Evolutionary conservation across 495 filamentous ascomycete genomes (phyloP).

Genomic region (Penicillium egyptiacum): DNA sequence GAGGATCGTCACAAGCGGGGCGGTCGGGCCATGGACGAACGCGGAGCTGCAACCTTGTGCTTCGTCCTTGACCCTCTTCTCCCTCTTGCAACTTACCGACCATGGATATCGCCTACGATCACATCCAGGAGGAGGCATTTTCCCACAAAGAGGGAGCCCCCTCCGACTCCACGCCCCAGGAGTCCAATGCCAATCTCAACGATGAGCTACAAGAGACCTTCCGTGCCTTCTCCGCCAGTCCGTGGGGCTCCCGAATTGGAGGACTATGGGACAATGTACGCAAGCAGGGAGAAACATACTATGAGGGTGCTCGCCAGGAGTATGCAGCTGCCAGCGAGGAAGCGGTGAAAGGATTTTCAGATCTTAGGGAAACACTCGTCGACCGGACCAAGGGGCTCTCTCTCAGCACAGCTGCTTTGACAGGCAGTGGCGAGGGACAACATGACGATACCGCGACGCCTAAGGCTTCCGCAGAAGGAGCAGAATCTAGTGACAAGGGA

Average conservation of each 20-base stretch:
- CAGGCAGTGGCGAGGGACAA: conserved; percentile 24
- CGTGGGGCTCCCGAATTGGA: conserved; percentile 86
- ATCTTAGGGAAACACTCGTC: conserved; percentile 65
- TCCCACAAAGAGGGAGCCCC: conserved; percentile 53
- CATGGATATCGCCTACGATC: conserved; percentile 98
- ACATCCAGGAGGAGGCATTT: conserved; percentile 83
- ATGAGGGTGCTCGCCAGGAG: conserved; percentile 80
- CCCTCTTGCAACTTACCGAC: conserved; percentile 12
- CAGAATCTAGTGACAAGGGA: conserved; percentile 38
- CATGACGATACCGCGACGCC: conserved; percentile 41
- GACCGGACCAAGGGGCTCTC: conserved; percentile 73
- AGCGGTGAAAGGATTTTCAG: conserved; percentile 79
- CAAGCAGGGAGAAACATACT: conserved; percentile 86
- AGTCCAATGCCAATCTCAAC: conserved; percentile 64
- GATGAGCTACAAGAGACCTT: conserved; percentile 93
- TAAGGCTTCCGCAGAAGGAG: conserved; percentile 27
- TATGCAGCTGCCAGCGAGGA: conserved; percentile 73
- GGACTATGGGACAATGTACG: conserved; percentile 86
- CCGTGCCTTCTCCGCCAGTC: conserved; percentile 83
- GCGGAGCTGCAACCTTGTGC: conserved; percentile 27
- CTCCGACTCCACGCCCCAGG: conserved; percentile 30
- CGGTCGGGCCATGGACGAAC: conserved; percentile 32
- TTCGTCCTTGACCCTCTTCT: conserved; percentile 13
- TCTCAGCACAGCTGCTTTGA: conserved; percentile 49
- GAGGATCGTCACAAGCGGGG: conserved; percentile 26